phyloP scores from a whole-genome alignment of 1,139 yeast genomes.

The Groenewaldozyma auringiensis region DNA sequence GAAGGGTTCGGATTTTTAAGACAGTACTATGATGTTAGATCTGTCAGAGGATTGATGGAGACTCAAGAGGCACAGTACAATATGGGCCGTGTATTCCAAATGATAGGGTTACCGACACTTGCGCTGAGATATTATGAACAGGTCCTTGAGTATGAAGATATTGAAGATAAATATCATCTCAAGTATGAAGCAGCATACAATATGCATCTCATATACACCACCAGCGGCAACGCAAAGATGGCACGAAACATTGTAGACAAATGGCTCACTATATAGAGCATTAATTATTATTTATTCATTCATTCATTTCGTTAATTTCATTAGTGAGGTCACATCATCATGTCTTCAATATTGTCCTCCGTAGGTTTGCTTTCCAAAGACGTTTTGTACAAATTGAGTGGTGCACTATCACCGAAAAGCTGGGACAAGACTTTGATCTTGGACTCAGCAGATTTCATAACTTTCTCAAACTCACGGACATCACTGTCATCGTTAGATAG shows the following conservation, averaged over 20 bases:
- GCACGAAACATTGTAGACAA: slow-evolving; percentile 58
- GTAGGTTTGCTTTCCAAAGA: slow-evolving; percentile 22
- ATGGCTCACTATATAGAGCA: slow-evolving; percentile 39
- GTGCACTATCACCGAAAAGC: slow-evolving; percentile 18
- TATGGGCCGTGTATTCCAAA: slow-evolving; percentile 76
- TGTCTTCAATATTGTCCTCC: slow-evolving; percentile 29
- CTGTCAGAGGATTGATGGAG: slow-evolving; percentile 40
- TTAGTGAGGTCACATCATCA: neutral
- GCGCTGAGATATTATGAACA: slow-evolving; percentile 68
- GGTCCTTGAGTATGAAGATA: slow-evolving; percentile 43
- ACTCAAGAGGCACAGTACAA: slow-evolving; percentile 77
- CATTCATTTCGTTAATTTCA: slow-evolving; percentile 2
- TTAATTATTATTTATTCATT: too few species aligned
- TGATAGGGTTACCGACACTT: slow-evolving; percentile 63
- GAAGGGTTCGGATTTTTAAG: slow-evolving; percentile 76
- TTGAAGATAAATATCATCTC: slow-evolving; percentile 44
- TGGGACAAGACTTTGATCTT: slow-evolving; percentile 26
- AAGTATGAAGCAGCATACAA: slow-evolving; percentile 82
- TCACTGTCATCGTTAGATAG: slow-evolving; percentile 25
- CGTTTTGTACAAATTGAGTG: slow-evolving; percentile 21
- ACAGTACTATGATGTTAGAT: slow-evolving; percentile 54
- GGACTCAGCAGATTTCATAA: slow-evolving; percentile 26
- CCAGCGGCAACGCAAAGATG: slow-evolving; percentile 60
- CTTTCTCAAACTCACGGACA: slow-evolving; percentile 26
- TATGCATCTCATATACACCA: slow-evolving; percentile 61